These are phyloP conservation scores for Boletales sp. DNA, from an alignment of 768 basidiomycete genomes.

Conservation along the genomic window DNA sequence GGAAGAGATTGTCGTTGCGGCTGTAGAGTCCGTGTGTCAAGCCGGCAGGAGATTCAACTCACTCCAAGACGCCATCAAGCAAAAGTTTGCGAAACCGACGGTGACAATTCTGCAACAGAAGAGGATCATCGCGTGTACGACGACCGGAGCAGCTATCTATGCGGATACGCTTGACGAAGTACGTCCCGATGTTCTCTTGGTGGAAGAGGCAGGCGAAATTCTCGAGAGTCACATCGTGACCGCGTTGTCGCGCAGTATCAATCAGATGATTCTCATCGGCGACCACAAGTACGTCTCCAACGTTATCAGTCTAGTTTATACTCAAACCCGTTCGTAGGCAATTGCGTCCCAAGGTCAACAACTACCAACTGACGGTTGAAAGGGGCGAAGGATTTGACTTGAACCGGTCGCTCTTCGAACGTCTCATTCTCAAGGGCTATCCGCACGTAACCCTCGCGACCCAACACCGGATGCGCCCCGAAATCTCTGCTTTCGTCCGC, in stretches of 20 bases:
- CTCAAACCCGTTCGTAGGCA: slow-evolving; percentile 40
- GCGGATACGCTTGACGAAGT: slow-evolving; percentile 40
- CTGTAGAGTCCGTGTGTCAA: slow-evolving; percentile 29
- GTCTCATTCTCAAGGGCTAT: slow-evolving; percentile 56
- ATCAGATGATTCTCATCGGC: slow-evolving; percentile 62
- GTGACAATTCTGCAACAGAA: slow-evolving; percentile 37
- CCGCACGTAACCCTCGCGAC: slow-evolving; percentile 52
- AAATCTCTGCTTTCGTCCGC: slow-evolving; percentile 61
- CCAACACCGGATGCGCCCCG: slow-evolving; percentile 74
- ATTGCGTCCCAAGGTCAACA: slow-evolving; percentile 67
- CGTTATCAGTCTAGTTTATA: background rate
- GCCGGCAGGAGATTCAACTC: slow-evolving; percentile 36
- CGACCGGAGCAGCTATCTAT: slow-evolving; percentile 65
- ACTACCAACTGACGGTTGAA: slow-evolving; percentile 61
- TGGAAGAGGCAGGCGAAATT: too few relatives aligned
- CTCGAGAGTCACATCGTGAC: slow-evolving; percentile 65
- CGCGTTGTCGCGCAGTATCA: slow-evolving; percentile 42
- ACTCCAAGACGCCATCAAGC: slow-evolving; percentile 30
- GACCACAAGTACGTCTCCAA: slow-evolving; percentile 55
- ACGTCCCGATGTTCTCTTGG: slow-evolving; percentile 49
- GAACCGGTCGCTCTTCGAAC: slow-evolving; percentile 65
- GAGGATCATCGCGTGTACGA: slow-evolving; percentile 65
- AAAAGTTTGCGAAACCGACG: slow-evolving; percentile 32
- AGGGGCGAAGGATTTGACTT: slow-evolving; percentile 67
- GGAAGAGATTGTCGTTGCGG: slow-evolving; percentile 29